Conservation (phyloP, 2,329 filamentous ascomycete species). For the Diaporthe sp. region DNA sequence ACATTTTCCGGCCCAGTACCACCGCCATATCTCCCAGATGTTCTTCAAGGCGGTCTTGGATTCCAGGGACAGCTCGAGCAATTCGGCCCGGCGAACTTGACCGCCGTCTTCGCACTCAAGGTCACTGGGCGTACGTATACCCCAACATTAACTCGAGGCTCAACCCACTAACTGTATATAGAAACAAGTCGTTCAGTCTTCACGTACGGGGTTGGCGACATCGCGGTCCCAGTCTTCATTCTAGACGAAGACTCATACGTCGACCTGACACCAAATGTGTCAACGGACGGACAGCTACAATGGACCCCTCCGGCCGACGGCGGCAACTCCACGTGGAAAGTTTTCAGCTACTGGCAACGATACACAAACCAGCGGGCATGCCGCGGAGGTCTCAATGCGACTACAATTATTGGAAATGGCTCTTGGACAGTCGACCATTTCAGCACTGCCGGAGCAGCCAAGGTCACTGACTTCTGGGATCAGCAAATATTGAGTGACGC, state of each 20-base stretch:
- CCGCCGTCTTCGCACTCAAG: slow-evolving; percentile 20
- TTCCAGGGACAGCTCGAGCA: slow-evolving; percentile 20
- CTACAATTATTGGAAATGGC: slow-evolving; percentile 41
- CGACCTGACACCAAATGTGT: slow-evolving; percentile 33
- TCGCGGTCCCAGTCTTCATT: neutral
- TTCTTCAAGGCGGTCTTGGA: slow-evolving; percentile 17
- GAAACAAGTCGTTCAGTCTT: neutral
- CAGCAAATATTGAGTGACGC: slow-evolving; percentile 42
- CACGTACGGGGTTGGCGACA: neutral
- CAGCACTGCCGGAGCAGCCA: slow-evolving; percentile 51
- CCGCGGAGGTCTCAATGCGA: slow-evolving; percentile 30
- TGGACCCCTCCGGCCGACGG: neutral
- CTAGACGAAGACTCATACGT: slow-evolving; percentile 32
- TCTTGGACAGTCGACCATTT: slow-evolving; percentile 52
- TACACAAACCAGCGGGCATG: slow-evolving; percentile 22
- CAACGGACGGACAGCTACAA: slow-evolving; percentile 18
- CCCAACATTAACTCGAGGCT: neutral
- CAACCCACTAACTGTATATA: neutral
- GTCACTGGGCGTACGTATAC: slow-evolving; percentile 9
- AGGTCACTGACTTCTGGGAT: slow-evolving; percentile 54
- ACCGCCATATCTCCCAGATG: slow-evolving; percentile 19
- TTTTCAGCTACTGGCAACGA: slow-evolving; percentile 37
- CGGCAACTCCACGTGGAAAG: slow-evolving; percentile 21
- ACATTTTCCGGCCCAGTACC: slow-evolving; percentile 27
- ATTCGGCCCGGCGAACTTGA: slow-evolving; percentile 22